These are phyloP conservation scores for Neurospora discreta DNA, from an alignment of 495 filamentous ascomycete species.

Conservation along the genomic window DNA sequence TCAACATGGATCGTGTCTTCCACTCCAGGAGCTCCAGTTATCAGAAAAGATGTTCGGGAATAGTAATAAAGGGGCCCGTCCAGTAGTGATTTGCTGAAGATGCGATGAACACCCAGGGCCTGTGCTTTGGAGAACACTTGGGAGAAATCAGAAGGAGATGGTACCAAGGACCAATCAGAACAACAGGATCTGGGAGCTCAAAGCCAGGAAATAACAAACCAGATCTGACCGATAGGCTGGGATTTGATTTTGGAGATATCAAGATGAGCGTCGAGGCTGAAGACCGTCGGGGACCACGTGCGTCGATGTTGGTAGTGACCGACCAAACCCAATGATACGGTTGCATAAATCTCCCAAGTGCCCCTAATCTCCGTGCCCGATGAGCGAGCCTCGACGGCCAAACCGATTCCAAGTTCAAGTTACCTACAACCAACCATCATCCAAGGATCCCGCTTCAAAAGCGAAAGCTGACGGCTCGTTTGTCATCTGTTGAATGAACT, in stretches of 20 bases:
- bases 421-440: not conserved
- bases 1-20: not conserved
- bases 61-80: not conserved
- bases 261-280: not conserved
- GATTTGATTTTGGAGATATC: not conserved
- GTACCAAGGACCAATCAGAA: not conserved
- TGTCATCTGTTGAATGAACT: not conserved
- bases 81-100: not conserved
- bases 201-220: not conserved
- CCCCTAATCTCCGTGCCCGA: too few relatives aligned
- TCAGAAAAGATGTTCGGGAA: not conserved
- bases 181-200: not conserved
- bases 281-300: not conserved
- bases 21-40: not conserved
- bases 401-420: not conserved
- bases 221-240: not conserved
- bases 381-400: not conserved
- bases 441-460: not conserved
- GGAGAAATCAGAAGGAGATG: not conserved
- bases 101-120: not conserved
- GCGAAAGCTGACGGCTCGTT: not conserved
- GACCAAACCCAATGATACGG: too few relatives aligned
- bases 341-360: too few relatives aligned
- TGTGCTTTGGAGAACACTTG: not conserved
- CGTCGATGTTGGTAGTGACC: not conserved